These are phyloP conservation scores for Malus hybrid DNA, from an alignment of 331 rosid genomes.

Conservation along the genomic window DNA sequence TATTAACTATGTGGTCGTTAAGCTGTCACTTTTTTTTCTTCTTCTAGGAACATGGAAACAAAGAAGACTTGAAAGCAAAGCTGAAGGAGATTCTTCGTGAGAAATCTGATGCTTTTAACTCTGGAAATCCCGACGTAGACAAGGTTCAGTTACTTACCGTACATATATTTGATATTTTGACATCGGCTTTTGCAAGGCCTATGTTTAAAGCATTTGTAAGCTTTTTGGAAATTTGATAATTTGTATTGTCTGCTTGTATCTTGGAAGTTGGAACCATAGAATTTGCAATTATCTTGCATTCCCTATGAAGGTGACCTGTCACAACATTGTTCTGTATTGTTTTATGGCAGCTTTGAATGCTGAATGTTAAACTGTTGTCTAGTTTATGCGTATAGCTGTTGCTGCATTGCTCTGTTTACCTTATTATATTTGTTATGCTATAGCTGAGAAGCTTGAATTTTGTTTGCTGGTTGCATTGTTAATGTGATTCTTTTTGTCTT, in stretches of 20 bases:
- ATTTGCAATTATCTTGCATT: not conserved
- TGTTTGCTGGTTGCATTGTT: not conserved
- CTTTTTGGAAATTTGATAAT: not conserved
- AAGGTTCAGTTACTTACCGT: slow-evolving; percentile 42
- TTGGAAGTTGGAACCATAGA: not conserved
- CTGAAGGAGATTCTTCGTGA: slow-evolving; percentile 76
- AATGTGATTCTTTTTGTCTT: not conserved
- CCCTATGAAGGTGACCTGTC: not conserved
- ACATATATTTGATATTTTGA: not conserved
- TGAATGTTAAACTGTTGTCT: not conserved
- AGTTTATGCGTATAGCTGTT: not conserved
- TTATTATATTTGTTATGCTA: not conserved
- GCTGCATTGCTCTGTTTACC: not conserved
- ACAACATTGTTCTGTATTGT: not conserved
- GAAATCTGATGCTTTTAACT: slow-evolving; percentile 81
- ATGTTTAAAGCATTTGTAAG: not conserved
- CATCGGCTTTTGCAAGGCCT: not conserved
- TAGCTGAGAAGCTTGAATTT: not conserved
- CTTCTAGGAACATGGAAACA: slow-evolving; percentile 56
- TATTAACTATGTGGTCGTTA: not conserved
- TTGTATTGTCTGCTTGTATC: not conserved
- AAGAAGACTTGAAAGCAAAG: slow-evolving; percentile 71
- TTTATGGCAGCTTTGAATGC: not conserved
- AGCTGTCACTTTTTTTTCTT: slow-evolving; percentile 2
- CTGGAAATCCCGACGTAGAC: slow-evolving; percentile 52